Conservation (phyloP, 176 grass and related monocot genomes). For the Oryza glaberrima region DNA sequence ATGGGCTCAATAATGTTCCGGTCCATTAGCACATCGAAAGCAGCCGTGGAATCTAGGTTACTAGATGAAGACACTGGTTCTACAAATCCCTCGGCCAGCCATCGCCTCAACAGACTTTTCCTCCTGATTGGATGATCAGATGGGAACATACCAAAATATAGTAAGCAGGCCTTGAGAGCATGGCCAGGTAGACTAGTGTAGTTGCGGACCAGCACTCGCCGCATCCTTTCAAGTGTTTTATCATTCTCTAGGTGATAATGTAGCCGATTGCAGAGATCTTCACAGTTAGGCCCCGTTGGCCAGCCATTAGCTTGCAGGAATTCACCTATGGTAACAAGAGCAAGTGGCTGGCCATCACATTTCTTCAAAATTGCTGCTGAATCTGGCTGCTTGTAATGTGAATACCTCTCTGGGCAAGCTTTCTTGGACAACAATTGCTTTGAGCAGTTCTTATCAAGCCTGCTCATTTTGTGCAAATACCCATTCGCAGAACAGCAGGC, state of each 20-base stretch:
- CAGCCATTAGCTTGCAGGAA: constrained; percentile 13
- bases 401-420: constrained; percentile 26
- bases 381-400: constrained; percentile 1
- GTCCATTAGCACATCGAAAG: constrained; percentile 6
- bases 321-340: constrained; percentile 11
- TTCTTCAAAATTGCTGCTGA: constrained; percentile 28
- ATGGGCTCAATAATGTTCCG: constrained; percentile 25
- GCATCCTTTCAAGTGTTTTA: not conserved
- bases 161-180: constrained; percentile 29
- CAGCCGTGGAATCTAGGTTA: not conserved
- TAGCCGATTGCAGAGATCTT: not conserved
- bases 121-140: constrained; percentile 3
- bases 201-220: constrained; percentile 2
- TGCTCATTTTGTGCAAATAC: constrained; percentile 17
- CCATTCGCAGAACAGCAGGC: constrained; percentile 5
- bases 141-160: constrained; percentile 28
- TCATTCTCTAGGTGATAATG: constrained; percentile 3
- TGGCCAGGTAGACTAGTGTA: constrained; percentile 10
- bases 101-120: constrained; percentile 19
- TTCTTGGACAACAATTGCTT: constrained; percentile 28
- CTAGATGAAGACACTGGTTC: not conserved
- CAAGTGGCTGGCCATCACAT: constrained; percentile 22
- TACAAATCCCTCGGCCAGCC: constrained; percentile 29
- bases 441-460: not conserved
- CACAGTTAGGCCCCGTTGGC: constrained; percentile 6